Evolutionary conservation across 148 eudicot genomes (phyloP), one percentile per base, ranked within the genome.

Genomic region (Gaultheria prostrata): DNA sequence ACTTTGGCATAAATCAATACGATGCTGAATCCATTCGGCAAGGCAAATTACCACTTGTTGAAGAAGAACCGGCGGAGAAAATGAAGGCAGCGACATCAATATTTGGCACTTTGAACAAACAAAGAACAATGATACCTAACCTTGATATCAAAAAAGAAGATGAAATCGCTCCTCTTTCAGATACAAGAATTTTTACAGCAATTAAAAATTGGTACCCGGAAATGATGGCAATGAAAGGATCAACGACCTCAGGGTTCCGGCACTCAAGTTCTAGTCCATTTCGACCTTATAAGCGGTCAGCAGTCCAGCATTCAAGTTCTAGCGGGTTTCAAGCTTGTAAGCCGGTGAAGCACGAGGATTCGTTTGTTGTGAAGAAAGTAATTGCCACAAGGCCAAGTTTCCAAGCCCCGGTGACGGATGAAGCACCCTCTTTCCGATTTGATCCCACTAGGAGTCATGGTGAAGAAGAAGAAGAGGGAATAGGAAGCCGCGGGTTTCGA

Each of bases 211-310:
- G 11, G 3, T 35, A 73, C 49, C 77, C 3, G 0, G 77, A 39
- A 39, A 20, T 39, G 49, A 39, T 20, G 77, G 24, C 77, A 9
- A 73, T 39, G 50, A 18, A 6, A 4, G 49, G 24, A 35, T 6
- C 77, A 73, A 73, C 24, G 6, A 73, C 24, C 77, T 73, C 8
- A 5, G 75, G 75, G 13, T 73, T 73, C 24, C 49, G 49, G 77
- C 77, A 73, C 20, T 17, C 77, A 73, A 73, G 77, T 73, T 35
- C 48, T 73, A 39, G 77, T 20, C 48, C 49, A 39, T 73, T 73
- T 73, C 13, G 43, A 73, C 49, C 48, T 8, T 20, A 73, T 39
- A 73, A 73, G 49, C 26, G 30, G 13, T 30, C 69, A 61, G 69
- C 69, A 0, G 12, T 28, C 73, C 73, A 12, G 46, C 76, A 71